Conservation (phyloP, 208 protist species). For the Trypanosoma lewisi region DNA sequence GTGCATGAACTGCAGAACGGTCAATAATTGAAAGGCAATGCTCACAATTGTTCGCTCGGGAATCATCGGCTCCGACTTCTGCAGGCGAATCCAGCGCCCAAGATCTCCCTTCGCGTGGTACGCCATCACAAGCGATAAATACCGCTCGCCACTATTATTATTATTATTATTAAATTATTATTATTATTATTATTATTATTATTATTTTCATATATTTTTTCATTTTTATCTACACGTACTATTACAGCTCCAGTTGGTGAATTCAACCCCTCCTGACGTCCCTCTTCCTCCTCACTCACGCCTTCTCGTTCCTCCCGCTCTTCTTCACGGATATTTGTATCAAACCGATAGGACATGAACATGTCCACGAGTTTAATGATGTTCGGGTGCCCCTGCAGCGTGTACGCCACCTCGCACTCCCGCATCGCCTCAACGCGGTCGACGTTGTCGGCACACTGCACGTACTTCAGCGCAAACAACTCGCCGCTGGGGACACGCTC, state of each 20-base stretch:
- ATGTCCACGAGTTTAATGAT: constrained; percentile 73
- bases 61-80: constrained; percentile 39
- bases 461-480: constrained; percentile 77
- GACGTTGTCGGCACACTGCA: constrained; percentile 55
- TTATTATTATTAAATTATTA: no score
- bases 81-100: constrained; percentile 41
- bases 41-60: constrained; percentile 45
- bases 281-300: no score
- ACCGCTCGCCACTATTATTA: no score
- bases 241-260: constrained; percentile 6
- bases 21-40: constrained; percentile 60
- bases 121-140: constrained; percentile 59
- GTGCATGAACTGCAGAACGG: constrained; percentile 73
- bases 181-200: no score
- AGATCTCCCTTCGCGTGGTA: constrained; percentile 64
- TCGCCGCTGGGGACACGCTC: constrained; percentile 40
- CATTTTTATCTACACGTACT: constrained; percentile 11
- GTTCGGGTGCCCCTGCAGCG: constrained; percentile 73
- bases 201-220: constrained; percentile 1
- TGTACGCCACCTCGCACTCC: constrained; percentile 67
- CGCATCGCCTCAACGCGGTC: constrained; percentile 58
- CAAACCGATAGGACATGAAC: constrained; percentile 79
- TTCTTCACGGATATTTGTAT: constrained; percentile 16
- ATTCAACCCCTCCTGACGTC: no score
- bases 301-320: no score